phyloP scores from a whole-genome alignment of 1,139 yeast genomes.

The Geotrichum bryndzae region DNA sequence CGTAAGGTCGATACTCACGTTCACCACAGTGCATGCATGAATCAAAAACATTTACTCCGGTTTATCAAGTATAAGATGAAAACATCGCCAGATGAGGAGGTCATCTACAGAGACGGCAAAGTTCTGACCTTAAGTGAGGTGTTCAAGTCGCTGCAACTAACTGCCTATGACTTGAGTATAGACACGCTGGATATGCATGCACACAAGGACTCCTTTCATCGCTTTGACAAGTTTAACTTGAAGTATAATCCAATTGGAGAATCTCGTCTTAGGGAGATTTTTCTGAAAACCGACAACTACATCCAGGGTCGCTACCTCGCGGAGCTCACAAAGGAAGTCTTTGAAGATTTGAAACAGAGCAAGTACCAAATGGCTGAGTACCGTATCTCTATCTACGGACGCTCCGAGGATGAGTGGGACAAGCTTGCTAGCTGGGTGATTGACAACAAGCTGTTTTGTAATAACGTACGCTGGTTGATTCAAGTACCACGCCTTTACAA shows the following conservation, averaged over 20 bases:
- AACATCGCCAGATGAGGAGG: slow-evolving; percentile 78
- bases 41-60: slow-evolving; percentile 90
- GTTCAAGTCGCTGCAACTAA: slow-evolving; percentile 78
- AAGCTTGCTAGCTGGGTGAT: slow-evolving; percentile 91
- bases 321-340: slow-evolving; percentile 86
- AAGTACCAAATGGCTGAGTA: slow-evolving; percentile 97
- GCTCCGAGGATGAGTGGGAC: slow-evolving; percentile 89
- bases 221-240: slow-evolving; percentile 94
- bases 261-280: slow-evolving; percentile 90
- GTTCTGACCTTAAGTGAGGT: slow-evolving; percentile 82
- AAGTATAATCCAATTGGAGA: slow-evolving; percentile 98
- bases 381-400: slow-evolving; percentile 89
- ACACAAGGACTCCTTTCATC: slow-evolving; percentile 93
- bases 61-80: slow-evolving; percentile 88
- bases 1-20: slow-evolving; percentile 98
- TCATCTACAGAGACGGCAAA: slow-evolving; percentile 88
- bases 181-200: slow-evolving; percentile 99
- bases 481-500: slow-evolving; percentile 94
- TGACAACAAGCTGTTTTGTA: slow-evolving; percentile 85
- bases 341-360: slow-evolving; percentile 84
- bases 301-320: slow-evolving; percentile 86
- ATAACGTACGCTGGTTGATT: slow-evolving; percentile 93
- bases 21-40: slow-evolving; percentile 98
- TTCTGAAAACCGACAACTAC: slow-evolving; percentile 90
- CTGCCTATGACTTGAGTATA: slow-evolving; percentile 91